Conservation (phyloP, 2,329 filamentous ascomycete genomes). For the Spiromastix sp. region DNA sequence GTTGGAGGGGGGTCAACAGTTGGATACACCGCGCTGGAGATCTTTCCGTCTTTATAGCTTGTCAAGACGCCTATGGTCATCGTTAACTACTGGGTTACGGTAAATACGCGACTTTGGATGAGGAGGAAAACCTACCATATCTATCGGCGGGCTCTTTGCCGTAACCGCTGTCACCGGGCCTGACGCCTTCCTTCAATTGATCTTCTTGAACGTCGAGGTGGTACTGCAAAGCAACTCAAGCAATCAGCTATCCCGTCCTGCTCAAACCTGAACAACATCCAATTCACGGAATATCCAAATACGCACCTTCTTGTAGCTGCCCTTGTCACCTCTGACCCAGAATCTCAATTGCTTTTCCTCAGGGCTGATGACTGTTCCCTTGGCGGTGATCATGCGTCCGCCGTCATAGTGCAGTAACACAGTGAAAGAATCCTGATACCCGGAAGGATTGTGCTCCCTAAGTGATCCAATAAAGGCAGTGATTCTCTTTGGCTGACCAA, state of each 20-base stretch:
- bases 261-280: too few species aligned
- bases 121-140: conserved; percentile 35
- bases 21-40: conserved; percentile 41
- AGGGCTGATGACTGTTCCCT: conserved; percentile 57
- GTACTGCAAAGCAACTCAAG: too few species aligned
- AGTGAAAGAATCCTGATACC: conserved; percentile 43
- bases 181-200: conserved; percentile 55
- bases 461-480: conserved; percentile 60
- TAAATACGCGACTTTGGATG: too few species aligned
- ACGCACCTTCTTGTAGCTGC: conserved; percentile 60
- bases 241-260: too few species aligned
- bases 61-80: conserved; percentile 42
- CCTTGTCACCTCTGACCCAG: conserved; percentile 66
- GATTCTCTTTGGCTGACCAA: conserved; percentile 57
- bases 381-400: conserved; percentile 57
- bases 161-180: conserved; percentile 52
- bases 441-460: conserved; percentile 45
- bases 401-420: conserved; percentile 56
- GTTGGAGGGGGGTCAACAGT: conserved; percentile 57
- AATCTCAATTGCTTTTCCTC: conserved; percentile 62
- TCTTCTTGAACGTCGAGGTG: conserved; percentile 65
- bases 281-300: too few species aligned
- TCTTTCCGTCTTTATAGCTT: conserved; percentile 42
- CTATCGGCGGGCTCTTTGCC: conserved; percentile 51
- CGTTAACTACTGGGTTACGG: too few species aligned